Evolutionary conservation across 73 alveolate genomes (phyloP), one percentile per base, ranked within the genome.

Genomic region (Tetrahymena malaccensis): DNA sequence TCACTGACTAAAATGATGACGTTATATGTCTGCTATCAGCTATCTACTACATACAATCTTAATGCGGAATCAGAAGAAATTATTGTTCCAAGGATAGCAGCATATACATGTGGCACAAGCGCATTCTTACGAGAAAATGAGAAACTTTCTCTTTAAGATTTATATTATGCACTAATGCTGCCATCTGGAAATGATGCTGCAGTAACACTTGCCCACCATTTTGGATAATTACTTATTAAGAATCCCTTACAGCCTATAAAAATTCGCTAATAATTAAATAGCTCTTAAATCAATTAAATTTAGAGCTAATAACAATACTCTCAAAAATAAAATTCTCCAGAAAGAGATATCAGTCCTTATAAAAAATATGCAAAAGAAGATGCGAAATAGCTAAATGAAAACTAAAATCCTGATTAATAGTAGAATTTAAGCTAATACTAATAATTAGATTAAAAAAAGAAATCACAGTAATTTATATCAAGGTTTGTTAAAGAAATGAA

Each of bases 101-200:
- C 97, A 13, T 84, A 43, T 27, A 95, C 95, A 93, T 89, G 89
- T 25, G 99, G 99, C 19, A 98, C 99, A 4, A 94, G 96, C 25
- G 99, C 99, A 10, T 85, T 85, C 55, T 55, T 98, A 33, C 43
- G 95, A 70, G 96, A 70, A 31, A 97, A 96, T 43, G 94, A 97
- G 43, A 94, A 95, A 35, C 84, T 98, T 21, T 94, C 84, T 43
- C 84, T 98, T 22, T 70, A 93, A 57, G 97, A 97, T 56, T 96
- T 97, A 43, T 96, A 97, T 31, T 97, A 95, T 95, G 99, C 98
- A 1, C 96, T 98, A 31, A 95, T 98, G 98, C 94, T 98, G 27
- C 99, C 99, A 3, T 94, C 98, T 35, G 99, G 99, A 35, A 98
- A 98, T 83, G 99, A 98, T 85, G 99, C 99, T 40, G 98, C 99